These are phyloP conservation scores for Aspergillus indologenus DNA, from an alignment of 495 filamentous ascomycete species.

Conservation along the genomic window DNA sequence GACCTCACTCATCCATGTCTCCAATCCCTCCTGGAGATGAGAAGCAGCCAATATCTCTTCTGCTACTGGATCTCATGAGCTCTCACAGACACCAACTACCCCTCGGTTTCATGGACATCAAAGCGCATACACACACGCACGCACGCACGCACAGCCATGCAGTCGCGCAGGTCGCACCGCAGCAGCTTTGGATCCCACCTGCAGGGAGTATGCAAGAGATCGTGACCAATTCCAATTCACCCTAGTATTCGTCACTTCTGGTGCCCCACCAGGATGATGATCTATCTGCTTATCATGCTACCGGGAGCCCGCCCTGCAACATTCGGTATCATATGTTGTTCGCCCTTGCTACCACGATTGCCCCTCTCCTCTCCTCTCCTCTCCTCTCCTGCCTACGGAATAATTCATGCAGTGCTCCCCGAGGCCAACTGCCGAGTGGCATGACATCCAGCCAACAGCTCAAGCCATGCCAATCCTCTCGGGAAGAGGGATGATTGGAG, in stretches of 20 bases:
- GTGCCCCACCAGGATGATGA: slow-evolving; percentile 5
- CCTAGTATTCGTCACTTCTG: slow-evolving; percentile 9
- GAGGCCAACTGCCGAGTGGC: neutral
- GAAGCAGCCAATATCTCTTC: neutral
- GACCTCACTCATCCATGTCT: neutral
- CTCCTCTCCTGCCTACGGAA: neutral
- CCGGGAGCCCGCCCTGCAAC: neutral
- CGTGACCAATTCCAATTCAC: slow-evolving; percentile 7
- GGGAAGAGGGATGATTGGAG: neutral
- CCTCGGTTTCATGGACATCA: neutral
- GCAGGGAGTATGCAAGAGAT: slow-evolving; percentile 5
- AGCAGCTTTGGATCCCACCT: slow-evolving; percentile 5
- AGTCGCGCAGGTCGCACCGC: slow-evolving; percentile 1
- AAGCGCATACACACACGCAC: neutral
- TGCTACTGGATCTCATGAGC: neutral
- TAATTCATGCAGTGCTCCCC: neutral
- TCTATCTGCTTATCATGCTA: slow-evolving; percentile 10
- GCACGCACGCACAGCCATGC: neutral
- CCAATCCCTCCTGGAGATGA: neutral
- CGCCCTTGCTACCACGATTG: neutral
- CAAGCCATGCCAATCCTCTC: neutral
- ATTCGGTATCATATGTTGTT: slow-evolving; percentile 6
- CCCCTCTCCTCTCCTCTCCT: neutral
- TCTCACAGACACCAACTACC: neutral
- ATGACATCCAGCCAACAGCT: neutral